phyloP scores from a whole-genome alignment of 441 rosid genomes.

The Syzygium syzygioides region DNA sequence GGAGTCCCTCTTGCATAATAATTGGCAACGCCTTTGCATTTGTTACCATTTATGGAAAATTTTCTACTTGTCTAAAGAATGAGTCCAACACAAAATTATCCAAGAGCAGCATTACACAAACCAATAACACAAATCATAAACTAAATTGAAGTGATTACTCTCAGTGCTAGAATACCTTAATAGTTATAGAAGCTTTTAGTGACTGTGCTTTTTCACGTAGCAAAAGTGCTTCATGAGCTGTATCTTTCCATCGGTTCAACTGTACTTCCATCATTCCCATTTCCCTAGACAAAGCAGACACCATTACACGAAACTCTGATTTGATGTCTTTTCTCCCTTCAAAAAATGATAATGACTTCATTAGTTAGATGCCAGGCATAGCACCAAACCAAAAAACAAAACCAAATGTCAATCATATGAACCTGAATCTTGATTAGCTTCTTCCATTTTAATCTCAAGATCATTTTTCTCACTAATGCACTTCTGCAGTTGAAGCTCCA shows the following conservation, averaged over 20 bases:
- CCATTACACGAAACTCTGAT: constrained; percentile 82
- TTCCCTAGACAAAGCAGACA: constrained; percentile 87
- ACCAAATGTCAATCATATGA: constrained; percentile 9
- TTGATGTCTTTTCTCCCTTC: constrained; percentile 89
- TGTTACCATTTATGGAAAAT: not conserved
- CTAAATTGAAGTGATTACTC: not conserved
- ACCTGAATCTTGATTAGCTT: constrained; percentile 91
- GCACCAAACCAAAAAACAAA: constrained; percentile 3
- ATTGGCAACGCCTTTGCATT: not conserved
- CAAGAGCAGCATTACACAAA: not conserved
- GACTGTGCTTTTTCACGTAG: constrained; percentile 62
- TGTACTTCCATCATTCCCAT: constrained; percentile 95
- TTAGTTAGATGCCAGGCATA: constrained; percentile 14
- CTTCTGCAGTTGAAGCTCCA: constrained; percentile 71
- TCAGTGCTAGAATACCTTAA: constrained; percentile 42
- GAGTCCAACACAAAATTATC: not conserved
- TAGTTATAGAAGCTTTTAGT: constrained; percentile 48
- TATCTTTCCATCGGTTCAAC: constrained; percentile 85
- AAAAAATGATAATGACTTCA: constrained; percentile 13
- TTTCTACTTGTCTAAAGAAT: not conserved
- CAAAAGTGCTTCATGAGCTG: constrained; percentile 71
- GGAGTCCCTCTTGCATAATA: not conserved
- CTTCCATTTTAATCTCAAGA: constrained; percentile 83
- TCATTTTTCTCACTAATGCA: constrained; percentile 82
- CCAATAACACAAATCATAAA: not conserved